These are phyloP conservation scores for Hsuehochloa calcarea DNA, from an alignment of 176 grass and related monocot species.

Conservation along the genomic window DNA sequence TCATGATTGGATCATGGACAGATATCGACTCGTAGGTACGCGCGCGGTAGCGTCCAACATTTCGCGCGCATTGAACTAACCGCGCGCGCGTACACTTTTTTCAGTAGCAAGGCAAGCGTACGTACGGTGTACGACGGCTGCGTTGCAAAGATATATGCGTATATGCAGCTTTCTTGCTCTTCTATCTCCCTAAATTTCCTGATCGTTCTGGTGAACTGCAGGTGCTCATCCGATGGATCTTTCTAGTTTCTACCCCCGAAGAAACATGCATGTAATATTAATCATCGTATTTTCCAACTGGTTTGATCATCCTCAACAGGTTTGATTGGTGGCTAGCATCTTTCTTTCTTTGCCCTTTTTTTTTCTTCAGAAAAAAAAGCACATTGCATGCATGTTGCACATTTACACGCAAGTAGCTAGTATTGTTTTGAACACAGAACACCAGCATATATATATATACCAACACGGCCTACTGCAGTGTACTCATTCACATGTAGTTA, in stretches of 20 bases:
- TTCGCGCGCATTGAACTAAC: neutral
- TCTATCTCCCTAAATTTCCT: neutral
- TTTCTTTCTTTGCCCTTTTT: neutral
- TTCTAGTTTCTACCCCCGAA: too few species aligned
- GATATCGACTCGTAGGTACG: neutral
- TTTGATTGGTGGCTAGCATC: neutral
- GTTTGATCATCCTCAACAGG: neutral
- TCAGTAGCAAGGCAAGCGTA: neutral
- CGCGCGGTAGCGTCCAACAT: neutral
- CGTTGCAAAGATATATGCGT: neutral
- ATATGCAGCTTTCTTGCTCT: neutral
- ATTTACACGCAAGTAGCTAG: neutral
- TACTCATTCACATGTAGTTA: too few species aligned
- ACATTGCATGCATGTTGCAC: neutral
- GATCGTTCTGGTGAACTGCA: neutral
- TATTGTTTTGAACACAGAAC: neutral
- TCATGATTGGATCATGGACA: slow-evolving; percentile 32
- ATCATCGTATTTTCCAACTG: neutral
- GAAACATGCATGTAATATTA: neutral
- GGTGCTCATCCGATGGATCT: neutral
- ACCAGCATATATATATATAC: neutral
- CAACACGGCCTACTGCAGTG: neutral
- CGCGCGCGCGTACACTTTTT: neutral
- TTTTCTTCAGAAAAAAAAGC: neutral
- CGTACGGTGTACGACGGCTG: neutral